These are phyloP conservation scores for Suillus bovinus DNA, from an alignment of 768 basidiomycete species.

Conservation along the genomic window DNA sequence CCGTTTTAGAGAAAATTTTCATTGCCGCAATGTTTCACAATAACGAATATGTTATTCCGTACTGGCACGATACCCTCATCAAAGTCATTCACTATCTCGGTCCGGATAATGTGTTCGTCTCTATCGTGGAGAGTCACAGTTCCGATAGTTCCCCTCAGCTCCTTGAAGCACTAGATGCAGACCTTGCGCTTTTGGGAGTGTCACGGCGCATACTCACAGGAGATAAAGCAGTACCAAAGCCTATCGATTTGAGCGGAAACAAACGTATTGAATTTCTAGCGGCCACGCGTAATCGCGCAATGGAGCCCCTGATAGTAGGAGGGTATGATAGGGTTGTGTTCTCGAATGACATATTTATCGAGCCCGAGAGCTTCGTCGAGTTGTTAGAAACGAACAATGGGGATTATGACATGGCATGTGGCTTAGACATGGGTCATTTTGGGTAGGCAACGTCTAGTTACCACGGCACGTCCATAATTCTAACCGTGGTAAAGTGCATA, in stretches of 20 bases:
- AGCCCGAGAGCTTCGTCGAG: constrained; percentile 41
- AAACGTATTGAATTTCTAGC: constrained; percentile 40
- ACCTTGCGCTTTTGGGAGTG: constrained; percentile 26
- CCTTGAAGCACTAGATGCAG: constrained; percentile 26
- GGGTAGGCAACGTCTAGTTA: constrained; percentile 23
- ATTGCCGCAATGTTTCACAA: constrained; percentile 45
- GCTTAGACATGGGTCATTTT: constrained; percentile 37
- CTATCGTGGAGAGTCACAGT: constrained; percentile 41
- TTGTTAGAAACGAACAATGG: constrained; percentile 39
- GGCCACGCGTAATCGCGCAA: constrained; percentile 40
- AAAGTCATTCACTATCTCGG: constrained; percentile 42
- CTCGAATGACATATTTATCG: constrained; percentile 44
- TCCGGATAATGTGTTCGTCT: constrained; percentile 41
- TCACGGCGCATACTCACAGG: constrained; percentile 30
- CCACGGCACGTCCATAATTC: neutral
- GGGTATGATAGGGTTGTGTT: constrained; percentile 42
- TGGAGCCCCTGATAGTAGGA: constrained; percentile 41
- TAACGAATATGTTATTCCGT: constrained; percentile 38
- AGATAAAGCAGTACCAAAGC: constrained; percentile 26
- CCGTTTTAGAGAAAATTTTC: constrained; percentile 30
- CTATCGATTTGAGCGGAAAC: constrained; percentile 16
- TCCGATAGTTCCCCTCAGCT: constrained; percentile 33
- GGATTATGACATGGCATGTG: constrained; percentile 46
- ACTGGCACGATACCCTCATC: constrained; percentile 39
- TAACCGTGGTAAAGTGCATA: constrained; percentile 27